phyloP scores from a whole-genome alignment of 2,329 filamentous ascomycete species.

The Paracamarosporium sp. region DNA sequence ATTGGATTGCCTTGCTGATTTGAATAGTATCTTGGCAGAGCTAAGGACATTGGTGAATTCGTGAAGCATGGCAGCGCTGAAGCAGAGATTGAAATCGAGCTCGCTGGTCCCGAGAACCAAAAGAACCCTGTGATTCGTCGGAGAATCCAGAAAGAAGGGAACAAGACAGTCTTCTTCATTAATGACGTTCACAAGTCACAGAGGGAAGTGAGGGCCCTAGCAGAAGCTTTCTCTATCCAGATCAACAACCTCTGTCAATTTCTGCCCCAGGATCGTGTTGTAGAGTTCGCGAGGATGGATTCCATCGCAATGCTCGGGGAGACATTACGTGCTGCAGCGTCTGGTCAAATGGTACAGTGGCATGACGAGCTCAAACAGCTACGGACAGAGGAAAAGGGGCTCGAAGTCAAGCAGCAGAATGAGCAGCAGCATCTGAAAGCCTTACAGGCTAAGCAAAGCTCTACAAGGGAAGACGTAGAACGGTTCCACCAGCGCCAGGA shows the following conservation, averaged over 20 bases:
- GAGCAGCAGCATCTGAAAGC: constrained; percentile 69
- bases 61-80: constrained; percentile 85
- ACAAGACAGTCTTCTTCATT: constrained; percentile 79
- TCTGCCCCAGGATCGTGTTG: constrained; percentile 92
- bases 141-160: constrained; percentile 81
- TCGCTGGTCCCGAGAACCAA: constrained; percentile 67
- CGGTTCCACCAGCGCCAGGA: constrained; percentile 77
- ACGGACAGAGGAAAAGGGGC: constrained; percentile 71
- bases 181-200: constrained; percentile 69
- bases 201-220: constrained; percentile 71
- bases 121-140: constrained; percentile 77
- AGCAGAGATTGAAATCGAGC: constrained; percentile 88
- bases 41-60: constrained; percentile 84
- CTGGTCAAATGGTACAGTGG: constrained; percentile 78
- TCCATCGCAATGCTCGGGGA: constrained; percentile 83
- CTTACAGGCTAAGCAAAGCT: constrained; percentile 75
- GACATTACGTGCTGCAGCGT: constrained; percentile 87
- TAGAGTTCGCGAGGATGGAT: constrained; percentile 86
- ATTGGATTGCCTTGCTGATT: constrained; percentile 21
- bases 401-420: constrained; percentile 64
- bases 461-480: constrained; percentile 82
- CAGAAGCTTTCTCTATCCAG: constrained; percentile 80
- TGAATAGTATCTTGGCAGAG: constrained; percentile 76
- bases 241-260: constrained; percentile 99
- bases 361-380: constrained; percentile 77